Evolutionary conservation across 2,329 filamentous ascomycete genomes (phyloP).

Genomic region (Aspergillus spinulosporus): DNA sequence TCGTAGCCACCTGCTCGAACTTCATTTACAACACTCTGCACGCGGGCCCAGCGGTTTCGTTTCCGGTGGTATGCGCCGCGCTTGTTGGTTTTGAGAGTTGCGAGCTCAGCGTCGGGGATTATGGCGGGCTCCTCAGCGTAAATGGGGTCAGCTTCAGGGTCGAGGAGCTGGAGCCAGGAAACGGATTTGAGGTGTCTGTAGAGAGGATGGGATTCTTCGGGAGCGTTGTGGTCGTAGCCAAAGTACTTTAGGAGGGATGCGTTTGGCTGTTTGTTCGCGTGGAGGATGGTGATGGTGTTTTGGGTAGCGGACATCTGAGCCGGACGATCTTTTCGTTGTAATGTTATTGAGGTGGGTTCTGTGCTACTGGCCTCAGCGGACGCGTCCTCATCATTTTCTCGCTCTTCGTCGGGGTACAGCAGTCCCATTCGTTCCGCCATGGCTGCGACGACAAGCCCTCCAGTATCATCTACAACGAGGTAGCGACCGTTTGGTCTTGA

Average conservation of each 20-base stretch:
- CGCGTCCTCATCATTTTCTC: conserved; percentile 21
- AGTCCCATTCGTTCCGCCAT: conserved; percentile 89
- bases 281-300: conserved; percentile 59
- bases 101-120: conserved; percentile 61
- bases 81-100: conserved; percentile 75
- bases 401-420: conserved; percentile 55
- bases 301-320: conserved; percentile 49
- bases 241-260: conserved; percentile 87
- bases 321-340: conserved; percentile 18
- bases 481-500: conserved; percentile 61
- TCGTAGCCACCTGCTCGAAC: conserved; percentile 76
- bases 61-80: conserved; percentile 87
- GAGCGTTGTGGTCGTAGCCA: conserved; percentile 71
- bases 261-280: conserved; percentile 77
- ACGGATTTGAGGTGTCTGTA: conserved; percentile 79
- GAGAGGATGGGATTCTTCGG: conserved; percentile 70
- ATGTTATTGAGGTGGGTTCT: conserved; percentile 24
- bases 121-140: conserved; percentile 67
- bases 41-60: conserved; percentile 74
- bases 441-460: conserved; percentile 76
- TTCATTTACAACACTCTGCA: conserved; percentile 70
- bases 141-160: conserved; percentile 71
- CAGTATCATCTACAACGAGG: conserved; percentile 83
- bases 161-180: conserved; percentile 87
- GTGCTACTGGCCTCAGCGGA: conserved; percentile 6